These are phyloP conservation scores for Alisma plantagoaquatica DNA, from an alignment of 106 monocot genomes.

Conservation along the genomic window DNA sequence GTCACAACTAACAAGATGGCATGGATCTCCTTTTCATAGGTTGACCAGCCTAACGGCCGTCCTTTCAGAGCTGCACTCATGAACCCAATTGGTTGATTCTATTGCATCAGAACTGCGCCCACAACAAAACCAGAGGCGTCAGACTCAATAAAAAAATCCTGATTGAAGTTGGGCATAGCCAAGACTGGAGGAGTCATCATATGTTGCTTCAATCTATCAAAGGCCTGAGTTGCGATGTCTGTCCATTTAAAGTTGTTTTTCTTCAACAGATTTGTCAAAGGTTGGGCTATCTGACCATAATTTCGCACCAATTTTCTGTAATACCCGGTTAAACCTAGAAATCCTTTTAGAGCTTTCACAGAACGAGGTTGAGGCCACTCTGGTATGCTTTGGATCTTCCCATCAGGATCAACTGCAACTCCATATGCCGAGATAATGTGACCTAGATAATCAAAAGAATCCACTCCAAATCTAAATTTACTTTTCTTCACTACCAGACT, in stretches of 20 bases:
- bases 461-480: neutral
- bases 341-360: neutral
- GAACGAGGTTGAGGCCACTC: neutral
- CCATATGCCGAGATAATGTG: neutral
- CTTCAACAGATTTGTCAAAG: slow-evolving; percentile 1
- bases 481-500: neutral
- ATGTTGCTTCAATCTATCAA: neutral
- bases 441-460: neutral
- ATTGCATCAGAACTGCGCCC: neutral
- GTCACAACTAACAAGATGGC: neutral
- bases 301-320: neutral
- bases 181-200: neutral
- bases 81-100: neutral
- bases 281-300: neutral
- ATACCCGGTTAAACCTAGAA: slow-evolving; percentile 2
- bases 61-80: neutral
- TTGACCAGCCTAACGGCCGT: neutral
- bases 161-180: neutral
- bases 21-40: slow-evolving; percentile 5
- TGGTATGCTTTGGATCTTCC: neutral
- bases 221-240: neutral
- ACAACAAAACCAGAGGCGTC: neutral
- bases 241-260: slow-evolving; percentile 3
- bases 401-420: neutral
- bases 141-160: neutral